Evolutionary conservation across 352 stramenopile species (phyloP), one percentile per base, ranked within the genome.

Genomic region (Pythium monospermum): DNA sequence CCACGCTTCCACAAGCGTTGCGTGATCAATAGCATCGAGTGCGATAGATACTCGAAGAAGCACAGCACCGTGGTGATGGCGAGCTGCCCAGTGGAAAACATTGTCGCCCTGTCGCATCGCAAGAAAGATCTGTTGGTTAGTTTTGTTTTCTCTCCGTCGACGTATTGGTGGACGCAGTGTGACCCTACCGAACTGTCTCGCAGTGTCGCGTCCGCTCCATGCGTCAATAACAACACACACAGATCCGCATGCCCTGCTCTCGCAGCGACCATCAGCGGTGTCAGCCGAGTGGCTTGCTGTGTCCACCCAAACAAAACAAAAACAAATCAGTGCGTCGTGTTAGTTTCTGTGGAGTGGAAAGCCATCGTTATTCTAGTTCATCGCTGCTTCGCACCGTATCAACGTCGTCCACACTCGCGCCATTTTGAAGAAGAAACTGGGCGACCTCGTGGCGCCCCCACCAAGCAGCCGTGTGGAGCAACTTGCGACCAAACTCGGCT

Each of bases 381-480:
- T n/a, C n/a, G n/a, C 16, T 21, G 16, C 13, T n/a, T 4, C 55
- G 35, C 54, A 83, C 74, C 26, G 62, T 81, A 35, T 91, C 80
- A 25, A 87, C 55, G 11, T 57, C 61, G 32, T 89, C 66, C 8
- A 88, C 57, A 16, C 61, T 51, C 3, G 68, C 81, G 6, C 77
- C 76, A 41, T 73, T 51, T 0, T 48, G 27, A 12, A 88, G 43
- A 26, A 91, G 53, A 35, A 80, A 75, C 37, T 66, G 37, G 23
- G 69, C 58, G 0, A 71, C 61, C 0, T 52, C 40, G 1, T 11
- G 2, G 1, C 32, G 19, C 28, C 26, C 50, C 21, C 61, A 87
- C 78, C 74, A 91, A 4, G 73, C 71, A 2, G 81, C 77, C 6
- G 57, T 80, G 49, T 91, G 81, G 16, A 91, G 58, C 26, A 89